phyloP scores from a whole-genome alignment of 2,329 filamentous ascomycete species.

The Ceratocystis destructans region DNA sequence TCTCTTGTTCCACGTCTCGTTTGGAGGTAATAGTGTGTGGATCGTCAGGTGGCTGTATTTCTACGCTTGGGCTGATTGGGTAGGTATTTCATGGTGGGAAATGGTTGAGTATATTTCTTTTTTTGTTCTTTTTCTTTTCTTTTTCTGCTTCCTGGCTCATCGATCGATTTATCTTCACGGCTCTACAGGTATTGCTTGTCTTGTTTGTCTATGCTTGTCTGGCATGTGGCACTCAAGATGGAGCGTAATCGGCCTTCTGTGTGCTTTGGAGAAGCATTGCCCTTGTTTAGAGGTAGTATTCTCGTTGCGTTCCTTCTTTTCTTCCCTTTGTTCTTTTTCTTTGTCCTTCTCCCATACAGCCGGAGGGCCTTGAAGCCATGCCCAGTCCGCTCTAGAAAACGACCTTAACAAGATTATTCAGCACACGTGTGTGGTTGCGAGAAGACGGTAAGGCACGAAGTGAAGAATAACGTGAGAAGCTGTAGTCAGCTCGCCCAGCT shows the following conservation, averaged over 20 bases:
- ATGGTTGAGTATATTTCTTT: constrained; percentile 20
- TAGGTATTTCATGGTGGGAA: constrained; percentile 19
- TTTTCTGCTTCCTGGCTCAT: constrained; percentile 26
- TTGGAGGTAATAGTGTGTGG: constrained; percentile 11
- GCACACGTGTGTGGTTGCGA: background rate
- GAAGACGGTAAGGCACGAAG: constrained; percentile 4
- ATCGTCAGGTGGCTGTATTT: constrained; percentile 14
- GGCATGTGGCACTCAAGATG: too few relatives aligned
- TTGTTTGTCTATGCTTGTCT: background rate
- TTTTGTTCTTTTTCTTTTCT: constrained; percentile 12
- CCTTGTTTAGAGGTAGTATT: background rate
- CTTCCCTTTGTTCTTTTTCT: background rate
- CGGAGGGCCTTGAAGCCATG: background rate
- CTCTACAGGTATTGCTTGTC: background rate
- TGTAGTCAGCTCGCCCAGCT: too few relatives aligned
- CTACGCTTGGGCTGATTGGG: constrained; percentile 3
- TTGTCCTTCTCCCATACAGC: constrained; percentile 9
- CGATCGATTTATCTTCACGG: background rate
- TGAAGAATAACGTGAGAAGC: background rate
- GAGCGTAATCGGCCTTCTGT: background rate
- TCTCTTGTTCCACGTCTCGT: constrained; percentile 16
- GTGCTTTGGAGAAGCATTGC: constrained; percentile 1
- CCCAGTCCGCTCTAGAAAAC: constrained; percentile 5
- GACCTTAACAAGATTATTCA: background rate
- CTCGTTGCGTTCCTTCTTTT: background rate